Conservation (phyloP, 306 rosid genomes). For the Dicorynia guianensis region DNA sequence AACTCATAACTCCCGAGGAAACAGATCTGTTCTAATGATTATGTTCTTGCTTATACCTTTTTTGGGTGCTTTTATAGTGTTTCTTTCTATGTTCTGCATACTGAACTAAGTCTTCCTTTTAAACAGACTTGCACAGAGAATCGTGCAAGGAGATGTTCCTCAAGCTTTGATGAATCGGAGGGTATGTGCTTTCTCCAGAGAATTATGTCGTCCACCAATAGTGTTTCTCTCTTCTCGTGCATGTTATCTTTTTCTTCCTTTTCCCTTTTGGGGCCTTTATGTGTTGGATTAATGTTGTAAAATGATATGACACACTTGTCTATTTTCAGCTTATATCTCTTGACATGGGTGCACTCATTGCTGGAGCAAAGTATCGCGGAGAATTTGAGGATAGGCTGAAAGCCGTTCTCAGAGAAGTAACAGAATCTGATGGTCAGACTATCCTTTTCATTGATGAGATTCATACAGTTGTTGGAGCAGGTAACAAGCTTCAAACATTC, state of each 20-base stretch:
- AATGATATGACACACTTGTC: slow-evolving; percentile 25
- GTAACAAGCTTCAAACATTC: slow-evolving; percentile 51
- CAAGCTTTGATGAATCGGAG: slow-evolving; percentile 96
- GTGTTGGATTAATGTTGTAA: slow-evolving; percentile 30
- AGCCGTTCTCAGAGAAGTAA: slow-evolving; percentile 98
- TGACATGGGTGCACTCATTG: slow-evolving; percentile 98
- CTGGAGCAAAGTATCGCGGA: slow-evolving; percentile 98
- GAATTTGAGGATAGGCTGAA: slow-evolving; percentile 99
- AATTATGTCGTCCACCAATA: background rate
- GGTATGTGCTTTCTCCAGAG: slow-evolving; percentile 61
- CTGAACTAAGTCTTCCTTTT: slow-evolving; percentile 30
- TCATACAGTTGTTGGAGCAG: slow-evolving; percentile 99
- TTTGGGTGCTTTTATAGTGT: slow-evolving; percentile 21
- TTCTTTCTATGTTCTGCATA: background rate
- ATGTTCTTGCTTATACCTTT: slow-evolving; percentile 7
- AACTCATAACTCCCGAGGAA: slow-evolving; percentile 5
- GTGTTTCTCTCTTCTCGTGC: slow-evolving; percentile 1
- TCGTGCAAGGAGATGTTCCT: slow-evolving; percentile 97
- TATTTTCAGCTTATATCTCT: slow-evolving; percentile 89
- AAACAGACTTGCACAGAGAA: slow-evolving; percentile 97
- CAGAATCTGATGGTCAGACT: slow-evolving; percentile 97
- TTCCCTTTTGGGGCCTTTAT: slow-evolving; percentile 7
- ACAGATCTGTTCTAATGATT: slow-evolving; percentile 18
- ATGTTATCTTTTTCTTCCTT: slow-evolving; percentile 19
- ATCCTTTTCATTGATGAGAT: slow-evolving; percentile 95